A percentile compares a stretch with the other conserved stretches of the same genome.
These are phyloP conservation scores for Pugionium cornutum DNA, from an alignment of 345 rosid genomes.

Conservation along the genomic window DNA sequence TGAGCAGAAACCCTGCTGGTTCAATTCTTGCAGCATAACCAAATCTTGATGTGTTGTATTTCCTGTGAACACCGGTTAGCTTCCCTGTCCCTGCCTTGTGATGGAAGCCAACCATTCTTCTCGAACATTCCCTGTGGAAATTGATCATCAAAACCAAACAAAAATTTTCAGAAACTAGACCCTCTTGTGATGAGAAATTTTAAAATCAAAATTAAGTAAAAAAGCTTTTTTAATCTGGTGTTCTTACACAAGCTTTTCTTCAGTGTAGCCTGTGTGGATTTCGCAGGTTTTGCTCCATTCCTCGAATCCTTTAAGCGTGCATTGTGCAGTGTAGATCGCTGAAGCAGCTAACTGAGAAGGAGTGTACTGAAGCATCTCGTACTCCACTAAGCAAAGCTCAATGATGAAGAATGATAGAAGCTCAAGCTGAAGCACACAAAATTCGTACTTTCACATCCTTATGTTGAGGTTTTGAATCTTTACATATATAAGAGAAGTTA, in stretches of 20 bases:
- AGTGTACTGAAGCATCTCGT: slow-evolving; percentile 56
- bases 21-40: slow-evolving; percentile 69
- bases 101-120: slow-evolving; percentile 74
- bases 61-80: slow-evolving; percentile 78
- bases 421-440: slow-evolving; percentile 58
- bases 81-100: slow-evolving; percentile 77
- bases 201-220: neutral
- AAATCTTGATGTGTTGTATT: slow-evolving; percentile 73
- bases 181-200: neutral
- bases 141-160: slow-evolving; percentile 3
- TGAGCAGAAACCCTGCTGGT: slow-evolving; percentile 64
- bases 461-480: neutral
- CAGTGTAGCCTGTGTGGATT: slow-evolving; percentile 49
- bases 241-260: slow-evolving; percentile 51
- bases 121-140: slow-evolving; percentile 69
- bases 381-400: slow-evolving; percentile 61
- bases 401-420: slow-evolving; percentile 63
- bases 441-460: neutral
- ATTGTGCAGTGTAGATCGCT: slow-evolving; percentile 68
- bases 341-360: slow-evolving; percentile 69
- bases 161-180: slow-evolving; percentile 5
- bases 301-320: slow-evolving; percentile 43
- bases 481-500: neutral
- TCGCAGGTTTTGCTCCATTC: slow-evolving; percentile 56
- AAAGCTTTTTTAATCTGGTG: neutral